A percentile compares a stretch with the other conserved stretches of the same genome.
These are phyloP conservation scores for Beauveria medogensis DNA, from an alignment of 2,329 filamentous ascomycete genomes.

Conservation along the genomic window DNA sequence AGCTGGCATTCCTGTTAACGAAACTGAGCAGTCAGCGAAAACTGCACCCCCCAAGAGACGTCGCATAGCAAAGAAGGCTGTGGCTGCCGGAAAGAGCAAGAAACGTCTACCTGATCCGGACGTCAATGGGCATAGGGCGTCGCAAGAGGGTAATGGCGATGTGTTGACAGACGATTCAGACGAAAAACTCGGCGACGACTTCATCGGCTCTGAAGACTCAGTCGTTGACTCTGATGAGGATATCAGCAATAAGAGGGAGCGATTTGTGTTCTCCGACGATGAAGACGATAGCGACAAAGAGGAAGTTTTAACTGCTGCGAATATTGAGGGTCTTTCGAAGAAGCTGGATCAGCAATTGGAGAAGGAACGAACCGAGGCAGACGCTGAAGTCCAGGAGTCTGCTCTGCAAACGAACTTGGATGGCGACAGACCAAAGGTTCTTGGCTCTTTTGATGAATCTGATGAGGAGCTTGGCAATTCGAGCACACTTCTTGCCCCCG, in stretches of 20 bases:
- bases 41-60: constrained; percentile 56
- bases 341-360: constrained; percentile 74
- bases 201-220: constrained; percentile 49
- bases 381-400: constrained; percentile 76
- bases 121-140: constrained; percentile 14
- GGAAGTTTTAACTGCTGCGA: constrained; percentile 87
- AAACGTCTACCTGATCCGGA: not conserved
- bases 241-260: constrained; percentile 37
- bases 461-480: constrained; percentile 53
- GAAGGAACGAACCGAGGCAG: constrained; percentile 72
- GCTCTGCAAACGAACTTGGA: constrained; percentile 91
- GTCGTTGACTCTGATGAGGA: constrained; percentile 67
- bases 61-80: constrained; percentile 26
- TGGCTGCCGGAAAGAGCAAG: constrained; percentile 19
- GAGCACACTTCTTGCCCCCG: constrained; percentile 65
- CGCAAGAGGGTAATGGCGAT: constrained; percentile 31
- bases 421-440: constrained; percentile 60
- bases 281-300: constrained; percentile 82
- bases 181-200: constrained; percentile 47
- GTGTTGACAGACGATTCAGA: constrained; percentile 34
- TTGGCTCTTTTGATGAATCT: constrained; percentile 54
- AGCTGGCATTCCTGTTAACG: constrained; percentile 58
- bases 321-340: constrained; percentile 84
- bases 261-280: constrained; percentile 89
- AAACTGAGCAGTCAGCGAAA: constrained; percentile 34